Base-by-base conservation (phyloP, 768 basidiomycete species). In the Tylopilus vinaceipallidus region DNA sequence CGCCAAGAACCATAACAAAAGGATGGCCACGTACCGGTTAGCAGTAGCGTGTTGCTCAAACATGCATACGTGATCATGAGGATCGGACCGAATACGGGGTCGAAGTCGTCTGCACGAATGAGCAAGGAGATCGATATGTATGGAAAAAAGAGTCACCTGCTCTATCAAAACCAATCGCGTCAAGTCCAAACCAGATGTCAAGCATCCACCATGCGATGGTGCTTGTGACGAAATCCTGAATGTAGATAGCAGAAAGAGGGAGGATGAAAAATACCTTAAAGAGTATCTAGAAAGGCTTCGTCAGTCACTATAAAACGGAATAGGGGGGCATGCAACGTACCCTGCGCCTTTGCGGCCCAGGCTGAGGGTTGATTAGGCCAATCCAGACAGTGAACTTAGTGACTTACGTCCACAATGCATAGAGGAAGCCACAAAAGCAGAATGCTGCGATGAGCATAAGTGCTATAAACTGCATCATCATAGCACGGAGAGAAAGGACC, bases 191-290 rank as follows among this genome's bases (percentile, higher is more conserved):
- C 81, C 82, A 91, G 10, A 94, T 67, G 62, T 95, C 90, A 20
- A 95, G 76, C 84, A 97, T 90, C 91, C 92, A 95, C 93, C 92
- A 97, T 0, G 86, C 83, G 46, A 95, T 91, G 24, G 81, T 77
- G 20, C 80, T 81, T 4, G 4, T 7, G 27, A 30, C 14, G 1
- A 50, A 45, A 49, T 53, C 55, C 35, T 46, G 26, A 49, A 34
- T 14, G 37, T 3, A 4, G 10, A 17, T n/a, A 26, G 13, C 8
- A 41, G n/a, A 20, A 17, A 7, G 34, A 44, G 22, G n/a, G 44
- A 35, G 47, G 6, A 2, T 3, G 29, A 35, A 8, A 46, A 48
- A 48, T 54, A 79, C 76, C 76, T 70, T 29, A 63, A 62, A 10
- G 68, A 59, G 47, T 61, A 61, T 27, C 67, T 62, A 50, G 22